Base-by-base conservation (phyloP, 108 stramenopile species). In the Mediolabrus comicus region DNA sequence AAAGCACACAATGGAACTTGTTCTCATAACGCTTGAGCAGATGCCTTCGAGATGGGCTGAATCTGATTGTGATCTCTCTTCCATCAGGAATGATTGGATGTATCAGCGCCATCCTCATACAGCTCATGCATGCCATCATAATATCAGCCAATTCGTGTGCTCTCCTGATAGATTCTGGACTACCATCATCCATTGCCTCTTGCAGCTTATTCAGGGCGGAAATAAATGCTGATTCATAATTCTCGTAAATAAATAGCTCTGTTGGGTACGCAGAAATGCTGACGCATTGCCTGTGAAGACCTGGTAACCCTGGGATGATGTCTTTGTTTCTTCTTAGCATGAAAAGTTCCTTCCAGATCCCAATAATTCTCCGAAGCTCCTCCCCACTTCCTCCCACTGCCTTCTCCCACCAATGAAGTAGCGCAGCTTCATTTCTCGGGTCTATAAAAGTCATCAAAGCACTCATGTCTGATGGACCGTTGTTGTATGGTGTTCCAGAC, bases 401-500 rank as follows among this genome's bases (percentile, higher is more conserved):
- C 14, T 63, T 57, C 6, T 72, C 46, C 76, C 83, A 77, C 71
- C 71, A 77, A 26, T 69, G 43, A 1, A 75, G 13, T 32, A 25
- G 25, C 25, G 75, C 67, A 19, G 79, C 39, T 28, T 39, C 41
- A 34, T 80, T 58, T 22, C 22, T 60, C 28, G 75, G 64, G 41
- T 82, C 71, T 19, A 76, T 76, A 35, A 77, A 61, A 16, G 75
- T 72, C 75, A 79, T 72, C 10, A 75, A n/a, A 6, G 73, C 72
- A 33, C 36, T 46, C 66, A 84, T 64, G 51, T 84, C 79, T 0
- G 25, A 28, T 13, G 46, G 34, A 19, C 62, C 32, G 25, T 84
- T 84, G 75, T 84, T 84, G 67, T 66, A 84, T 2, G 84, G 84
- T 0, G 84, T 84, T 2, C 84, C 84, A 4, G 68, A 68, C 22